Conservation (phyloP, 495 filamentous ascomycete genomes). For the Massariosphaeria phaeospora region DNA sequence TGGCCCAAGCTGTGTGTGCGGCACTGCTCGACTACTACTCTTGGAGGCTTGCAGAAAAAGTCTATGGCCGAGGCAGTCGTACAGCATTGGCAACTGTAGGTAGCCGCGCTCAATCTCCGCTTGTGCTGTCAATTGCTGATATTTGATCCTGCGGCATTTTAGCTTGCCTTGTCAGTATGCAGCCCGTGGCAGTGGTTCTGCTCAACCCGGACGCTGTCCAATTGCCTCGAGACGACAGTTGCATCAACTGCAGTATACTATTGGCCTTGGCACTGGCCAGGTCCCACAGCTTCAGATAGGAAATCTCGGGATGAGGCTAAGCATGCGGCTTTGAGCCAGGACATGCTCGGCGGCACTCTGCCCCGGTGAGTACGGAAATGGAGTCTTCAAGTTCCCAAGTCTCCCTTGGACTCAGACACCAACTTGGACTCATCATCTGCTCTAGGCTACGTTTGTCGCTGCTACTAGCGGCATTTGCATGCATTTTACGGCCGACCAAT, state of each 20-base stretch:
- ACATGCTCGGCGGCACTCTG: slow-evolving; percentile 11
- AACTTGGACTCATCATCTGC: slow-evolving; percentile 1
- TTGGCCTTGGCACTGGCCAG: slow-evolving; percentile 78
- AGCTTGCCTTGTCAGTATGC: slow-evolving; percentile 66
- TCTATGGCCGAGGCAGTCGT: slow-evolving; percentile 59
- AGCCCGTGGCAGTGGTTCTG: slow-evolving; percentile 98
- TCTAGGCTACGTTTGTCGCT: slow-evolving; percentile 63
- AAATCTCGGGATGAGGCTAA: slow-evolving; percentile 20
- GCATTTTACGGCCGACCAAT: slow-evolving; percentile 87
- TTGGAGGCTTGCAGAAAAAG: slow-evolving; percentile 69
- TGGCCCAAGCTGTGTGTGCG: slow-evolving; percentile 71
- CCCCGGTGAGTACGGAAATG: slow-evolving; percentile 17
- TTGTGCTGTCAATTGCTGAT: slow-evolving; percentile 21
- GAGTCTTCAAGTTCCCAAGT: too few relatives aligned
- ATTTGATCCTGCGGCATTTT: slow-evolving; percentile 17
- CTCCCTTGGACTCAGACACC: slow-evolving; percentile 14
- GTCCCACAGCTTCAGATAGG: slow-evolving; percentile 18
- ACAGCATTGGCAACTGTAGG: slow-evolving; percentile 66
- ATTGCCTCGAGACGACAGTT: slow-evolving; percentile 83
- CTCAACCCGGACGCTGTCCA: slow-evolving; percentile 87
- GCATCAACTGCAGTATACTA: slow-evolving; percentile 72
- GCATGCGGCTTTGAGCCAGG: neutral
- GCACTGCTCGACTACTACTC: slow-evolving; percentile 82
- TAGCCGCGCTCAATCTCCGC: slow-evolving; percentile 19
- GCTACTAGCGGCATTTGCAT: slow-evolving; percentile 72